These are phyloP conservation scores for Fusarium cyanostomum DNA, from an alignment of 2,329 filamentous ascomycete species.

Conservation along the genomic window DNA sequence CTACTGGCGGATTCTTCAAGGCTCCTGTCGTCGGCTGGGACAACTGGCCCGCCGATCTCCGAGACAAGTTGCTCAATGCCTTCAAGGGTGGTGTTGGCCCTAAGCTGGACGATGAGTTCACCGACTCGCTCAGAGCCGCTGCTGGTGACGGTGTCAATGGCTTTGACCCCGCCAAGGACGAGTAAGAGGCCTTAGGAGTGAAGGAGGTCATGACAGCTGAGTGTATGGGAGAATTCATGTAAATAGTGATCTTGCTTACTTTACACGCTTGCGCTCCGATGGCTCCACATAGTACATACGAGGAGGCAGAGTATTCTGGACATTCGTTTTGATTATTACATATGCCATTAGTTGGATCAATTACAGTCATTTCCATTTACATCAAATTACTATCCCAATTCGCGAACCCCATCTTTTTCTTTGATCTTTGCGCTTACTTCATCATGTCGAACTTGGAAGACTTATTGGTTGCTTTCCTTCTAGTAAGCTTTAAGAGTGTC, in stretches of 20 bases:
- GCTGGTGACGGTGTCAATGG: constrained; percentile 41
- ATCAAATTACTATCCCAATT: too few species aligned
- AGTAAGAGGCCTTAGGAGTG: constrained; percentile 1
- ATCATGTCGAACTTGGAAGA: too few species aligned
- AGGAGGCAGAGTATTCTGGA: too few species aligned
- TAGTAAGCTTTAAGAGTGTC: too few species aligned
- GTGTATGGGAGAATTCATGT: neutral
- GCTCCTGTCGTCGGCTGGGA: constrained; percentile 44
- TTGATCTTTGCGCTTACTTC: too few species aligned
- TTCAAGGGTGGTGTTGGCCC: constrained; percentile 44
- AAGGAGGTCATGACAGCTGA: too few species aligned
- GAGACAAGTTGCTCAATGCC: constrained; percentile 39
- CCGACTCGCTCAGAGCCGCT: constrained; percentile 32
- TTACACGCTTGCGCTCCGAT: neutral
- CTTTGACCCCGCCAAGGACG: constrained; percentile 41
- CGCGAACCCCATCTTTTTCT: too few species aligned
- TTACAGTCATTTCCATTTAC: too few species aligned
- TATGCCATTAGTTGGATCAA: too few species aligned
- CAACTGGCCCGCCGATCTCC: constrained; percentile 40
- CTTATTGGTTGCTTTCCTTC: too few species aligned
- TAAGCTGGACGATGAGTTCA: constrained; percentile 45
- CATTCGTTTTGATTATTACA: too few species aligned
- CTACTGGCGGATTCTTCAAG: constrained; percentile 36
- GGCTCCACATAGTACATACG: too few species aligned
- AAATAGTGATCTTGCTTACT: neutral